Base-by-base conservation (phyloP, 139 green algal species). In the Monoraphidium neglectum region DNA sequence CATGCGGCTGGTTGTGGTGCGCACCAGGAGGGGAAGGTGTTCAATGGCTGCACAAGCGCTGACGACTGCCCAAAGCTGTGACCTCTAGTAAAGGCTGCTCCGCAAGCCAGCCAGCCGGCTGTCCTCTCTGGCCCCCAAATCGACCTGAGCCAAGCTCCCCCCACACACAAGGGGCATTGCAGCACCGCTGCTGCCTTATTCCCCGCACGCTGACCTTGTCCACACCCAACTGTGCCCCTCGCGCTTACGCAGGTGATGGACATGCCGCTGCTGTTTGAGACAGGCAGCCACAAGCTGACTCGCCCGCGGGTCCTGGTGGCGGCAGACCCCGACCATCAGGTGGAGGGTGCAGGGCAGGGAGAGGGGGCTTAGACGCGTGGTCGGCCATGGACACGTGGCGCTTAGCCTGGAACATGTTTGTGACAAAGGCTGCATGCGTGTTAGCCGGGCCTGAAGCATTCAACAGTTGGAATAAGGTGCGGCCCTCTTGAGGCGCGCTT, bases 241-340 rank as follows among this genome's bases (percentile, higher is more conserved):
- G 26, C 51, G 59, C 6, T 69, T 5, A 28, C 69, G 36, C 78
- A 92, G 86, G 83, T 94, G 0, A 68, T 97, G 1, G 93, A 97
- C 76, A 95, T 96, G 90, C 93, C 93, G 0, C 82, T 97, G 49
- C 87, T 97, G 12, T 95, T 97, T 72, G 93, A 97, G 74, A 93
- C 87, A 8, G 84, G 86, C 0, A 76, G 76, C 15, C 57, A 87
- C 37, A 68, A 62, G 33, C 28, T 89, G 18, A 75, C 78, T 0
- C 71, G 76, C 24, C 83, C 77, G 0, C 62, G 61, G 16, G 78
- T 96, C 15, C 62, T 95, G 15, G 90, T 96, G 3, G 70, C 78
- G 1, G 90, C 83, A 67, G 77, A 46, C 23, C 46, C 51, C n/a
- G 77, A 67, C n/a, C 26, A 49, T 3, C 79, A 87, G 77, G 82